Conservation (phyloP, 1,284 basidiomycete species). For the Malassezia cuniculi region DNA sequence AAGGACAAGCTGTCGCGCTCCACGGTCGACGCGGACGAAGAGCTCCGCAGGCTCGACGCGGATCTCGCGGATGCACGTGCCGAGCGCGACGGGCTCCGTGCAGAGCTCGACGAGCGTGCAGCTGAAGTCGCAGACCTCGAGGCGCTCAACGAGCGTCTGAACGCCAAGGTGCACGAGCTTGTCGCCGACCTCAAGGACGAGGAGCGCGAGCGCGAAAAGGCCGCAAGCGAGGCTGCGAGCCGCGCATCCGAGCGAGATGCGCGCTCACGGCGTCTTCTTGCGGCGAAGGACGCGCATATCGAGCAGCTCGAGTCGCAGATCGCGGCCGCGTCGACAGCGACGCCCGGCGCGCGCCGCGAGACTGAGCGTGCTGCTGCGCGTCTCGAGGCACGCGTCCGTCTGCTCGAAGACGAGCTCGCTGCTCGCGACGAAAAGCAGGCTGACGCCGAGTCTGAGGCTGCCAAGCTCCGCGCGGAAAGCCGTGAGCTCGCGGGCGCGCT, state of each 20-base stretch:
- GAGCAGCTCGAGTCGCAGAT: conserved; percentile 28
- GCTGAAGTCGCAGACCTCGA: conserved; percentile 14
- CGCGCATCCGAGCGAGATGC: conserved; percentile 32
- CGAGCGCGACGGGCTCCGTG: conserved; percentile 2
- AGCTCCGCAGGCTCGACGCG: not conserved
- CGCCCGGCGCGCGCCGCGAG: conserved; percentile 52
- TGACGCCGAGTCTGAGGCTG: conserved; percentile 59
- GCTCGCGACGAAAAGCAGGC: conserved; percentile 57
- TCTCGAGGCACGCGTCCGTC: conserved; percentile 77
- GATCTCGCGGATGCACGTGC: not conserved
- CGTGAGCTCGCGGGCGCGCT: conserved; percentile 29
- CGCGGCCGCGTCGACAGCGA: conserved; percentile 53
- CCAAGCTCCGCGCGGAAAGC: conserved; percentile 48
- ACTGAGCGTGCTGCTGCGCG: conserved; percentile 3
- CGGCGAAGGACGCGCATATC: conserved; percentile 33
- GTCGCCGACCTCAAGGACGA: conserved; percentile 47
- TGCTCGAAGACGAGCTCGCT: conserved; percentile 70
- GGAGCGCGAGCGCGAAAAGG: conserved; percentile 45
- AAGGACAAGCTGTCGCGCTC: conserved; percentile 13
- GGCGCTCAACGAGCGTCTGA: conserved; percentile 27
- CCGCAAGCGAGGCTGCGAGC: conserved; percentile 47
- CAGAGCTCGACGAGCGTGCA: conserved; percentile 2
- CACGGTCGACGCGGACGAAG: conserved; percentile 2
- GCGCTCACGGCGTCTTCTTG: conserved; percentile 23
- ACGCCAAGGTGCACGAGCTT: conserved; percentile 39